Evolutionary conservation across 1,284 basidiomycete species (phyloP), one percentile per base, ranked within the genome.

Genomic region (Malassezia restricta): DNA sequence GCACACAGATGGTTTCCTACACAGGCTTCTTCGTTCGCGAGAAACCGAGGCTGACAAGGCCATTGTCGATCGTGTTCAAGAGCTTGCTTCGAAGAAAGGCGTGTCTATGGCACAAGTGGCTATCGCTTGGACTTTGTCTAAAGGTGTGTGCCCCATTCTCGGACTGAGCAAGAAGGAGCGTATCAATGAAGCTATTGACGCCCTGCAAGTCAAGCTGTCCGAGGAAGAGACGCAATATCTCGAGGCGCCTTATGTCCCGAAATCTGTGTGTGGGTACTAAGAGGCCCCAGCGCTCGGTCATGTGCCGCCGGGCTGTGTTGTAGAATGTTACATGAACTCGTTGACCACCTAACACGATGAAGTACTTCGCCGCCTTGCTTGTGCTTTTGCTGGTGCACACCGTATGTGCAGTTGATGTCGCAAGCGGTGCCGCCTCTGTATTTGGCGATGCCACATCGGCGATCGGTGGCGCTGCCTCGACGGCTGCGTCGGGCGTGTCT

Each of bases 101-200:
- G 58, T 65, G 31, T 73, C 67, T 50, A 77, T 77, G 76, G 68
- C 71, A 6, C 75, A 77, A 51, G 59, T 77, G 30, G 55, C 75
- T 2, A 56, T 74, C 17, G 74, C 75, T 0, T 78, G 77, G 77
- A 30, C 27, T 14, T 40, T 56, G 17, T 8, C 20, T 31, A 54
- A 54, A 28, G 43, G 52, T 8, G 37, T 38, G 1, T 31, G 32
- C 30, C 52, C 52, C 11, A 48, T 54, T 9, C 27, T 54, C 4
- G 52, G 52, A n/a, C 41, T 54, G 27, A 49, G 35, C 46, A 54
- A 33, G 9, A 31, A 9, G 15, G 37, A 54, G n/a, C 52, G 52
- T 17, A 43, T 54, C 8, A 47, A 54, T 27, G 31, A 54, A 31
- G 52, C 52, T 6, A 42, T 54, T 8, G 47, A 5, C 24, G 42